These are phyloP conservation scores for Ophidiomyces ophidiicola DNA, from an alignment of 2,329 filamentous ascomycete genomes.

Conservation along the genomic window DNA sequence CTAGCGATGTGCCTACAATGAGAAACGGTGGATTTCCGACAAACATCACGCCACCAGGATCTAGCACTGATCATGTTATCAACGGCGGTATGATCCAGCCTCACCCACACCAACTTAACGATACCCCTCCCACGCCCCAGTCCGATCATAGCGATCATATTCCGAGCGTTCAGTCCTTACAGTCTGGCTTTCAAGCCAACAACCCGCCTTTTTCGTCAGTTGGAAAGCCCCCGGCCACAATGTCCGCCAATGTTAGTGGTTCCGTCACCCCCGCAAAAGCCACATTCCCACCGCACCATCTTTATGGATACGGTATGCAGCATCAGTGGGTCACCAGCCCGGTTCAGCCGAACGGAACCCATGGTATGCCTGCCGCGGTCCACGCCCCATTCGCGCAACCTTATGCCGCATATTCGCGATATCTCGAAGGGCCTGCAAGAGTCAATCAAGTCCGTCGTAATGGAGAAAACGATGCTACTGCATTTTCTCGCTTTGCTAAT, in stretches of 20 bases:
- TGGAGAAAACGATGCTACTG: conserved; percentile 38
- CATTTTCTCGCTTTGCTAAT: conserved; percentile 70
- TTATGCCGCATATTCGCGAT: conserved; percentile 32
- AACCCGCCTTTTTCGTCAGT: conserved; percentile 66
- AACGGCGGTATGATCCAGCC: conserved; percentile 36
- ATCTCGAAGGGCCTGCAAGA: conserved; percentile 62
- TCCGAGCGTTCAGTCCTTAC: conserved; percentile 47
- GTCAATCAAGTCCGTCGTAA: conserved; percentile 59
- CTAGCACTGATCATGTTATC: conserved; percentile 41
- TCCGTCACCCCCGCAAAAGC: conserved; percentile 25
- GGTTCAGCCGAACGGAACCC: conserved; percentile 26
- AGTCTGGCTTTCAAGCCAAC: conserved; percentile 66
- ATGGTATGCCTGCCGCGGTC: conserved; percentile 36
- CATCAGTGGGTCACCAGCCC: conserved; percentile 46
- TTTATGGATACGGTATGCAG: conserved; percentile 41
- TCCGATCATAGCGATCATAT: conserved; percentile 37
- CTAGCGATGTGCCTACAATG: conserved; percentile 75
- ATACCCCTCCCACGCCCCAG: conserved; percentile 14
- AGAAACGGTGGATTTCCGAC: conserved; percentile 48
- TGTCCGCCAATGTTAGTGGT: conserved; percentile 19
- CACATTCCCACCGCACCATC: conserved; percentile 27
- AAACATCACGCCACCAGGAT: conserved; percentile 41
- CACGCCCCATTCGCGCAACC: conserved; percentile 43
- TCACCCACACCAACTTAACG: conserved; percentile 47
- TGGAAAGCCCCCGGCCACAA: conserved; percentile 30